These are phyloP conservation scores for Saprolegnia parasitica DNA, from an alignment of 352 stramenopile species.

Conservation along the genomic window DNA sequence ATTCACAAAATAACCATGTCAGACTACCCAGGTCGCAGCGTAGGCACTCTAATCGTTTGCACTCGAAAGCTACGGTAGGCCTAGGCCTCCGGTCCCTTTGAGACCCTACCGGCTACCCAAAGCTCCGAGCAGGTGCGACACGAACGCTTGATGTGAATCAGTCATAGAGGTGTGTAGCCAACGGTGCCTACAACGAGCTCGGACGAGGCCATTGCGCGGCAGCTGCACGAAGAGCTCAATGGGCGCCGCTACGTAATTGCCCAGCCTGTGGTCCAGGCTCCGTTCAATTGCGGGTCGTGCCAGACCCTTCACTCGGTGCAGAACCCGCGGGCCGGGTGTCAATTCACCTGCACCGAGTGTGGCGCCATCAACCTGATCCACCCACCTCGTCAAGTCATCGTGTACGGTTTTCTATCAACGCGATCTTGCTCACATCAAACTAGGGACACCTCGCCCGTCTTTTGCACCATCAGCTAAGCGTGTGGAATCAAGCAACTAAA, in stretches of 20 bases:
- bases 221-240: conserved; percentile 7
- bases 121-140: too few species aligned
- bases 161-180: too few species aligned
- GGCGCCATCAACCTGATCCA: neutral
- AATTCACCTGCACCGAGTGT: conserved; percentile 7
- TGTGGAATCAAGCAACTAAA: neutral
- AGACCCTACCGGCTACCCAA: too few species aligned
- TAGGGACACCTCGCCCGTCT: neutral
- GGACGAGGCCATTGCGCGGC: conserved; percentile 1
- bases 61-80: too few species aligned
- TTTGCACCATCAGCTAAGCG: neutral
- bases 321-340: neutral
- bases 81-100: too few species aligned
- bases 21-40: too few species aligned
- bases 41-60: too few species aligned
- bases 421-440: neutral
- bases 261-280: neutral
- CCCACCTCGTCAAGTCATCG: neutral
- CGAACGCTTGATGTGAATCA: too few species aligned
- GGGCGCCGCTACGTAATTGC: neutral
- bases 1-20: too few species aligned
- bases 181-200: neutral
- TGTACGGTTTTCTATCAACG: neutral
- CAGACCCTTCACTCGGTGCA: neutral
- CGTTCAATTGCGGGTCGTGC: conserved; percentile 20